Base-by-base conservation (phyloP, 208 protist genomes). In the Angomonas ambiguus region DNA sequence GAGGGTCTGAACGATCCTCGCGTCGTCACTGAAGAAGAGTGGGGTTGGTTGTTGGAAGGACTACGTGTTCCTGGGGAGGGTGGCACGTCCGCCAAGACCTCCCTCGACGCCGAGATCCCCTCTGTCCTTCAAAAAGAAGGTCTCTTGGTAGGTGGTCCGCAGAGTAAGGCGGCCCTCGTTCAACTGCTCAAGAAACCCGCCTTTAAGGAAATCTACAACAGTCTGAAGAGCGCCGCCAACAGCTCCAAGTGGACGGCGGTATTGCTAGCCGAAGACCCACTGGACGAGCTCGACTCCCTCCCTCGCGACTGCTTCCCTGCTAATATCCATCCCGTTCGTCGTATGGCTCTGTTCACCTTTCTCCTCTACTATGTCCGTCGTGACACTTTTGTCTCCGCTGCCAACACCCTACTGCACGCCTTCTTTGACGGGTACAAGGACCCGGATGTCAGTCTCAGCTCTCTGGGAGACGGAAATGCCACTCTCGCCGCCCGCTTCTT, bases 341-440 rank as follows among this genome's bases (percentile, higher is more conserved):
- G 77, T 55, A 63, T 79, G 33, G 82, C 90, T 42, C 69, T 92
- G 38, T 53, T 91, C 13, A 61, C 83, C 24, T 63, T 91, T 51
- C 45, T 95, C 27, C 71, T 95, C 27, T 82, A 87, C 45, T 81
- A 91, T 67, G 83, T 77, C 24, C 88, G 88, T 6, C 88, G 81
- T 2, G 88, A 95, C 70, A 74, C 70, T 45, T 95, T 95, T 72
- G 67, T 75, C 18, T 73, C 80, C 16, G 77, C 83, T n/a, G 77
- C 76, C n/a, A 74, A 56, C 28, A 60, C 78, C 25, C 77, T 90
- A 51, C 67, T 95, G 30, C 78, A 71, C 11, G 73, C 65, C 59
- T 92, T 83, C 65, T 92, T 95, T 77, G 85, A 87, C 45, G 71
- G 73, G n/a, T 67, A 76, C 28, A 66, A 49, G 58, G 22, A 55